Conservation (phyloP, 164 flowering plant genomes). For the Kalanchoe fedtschenkoi region DNA sequence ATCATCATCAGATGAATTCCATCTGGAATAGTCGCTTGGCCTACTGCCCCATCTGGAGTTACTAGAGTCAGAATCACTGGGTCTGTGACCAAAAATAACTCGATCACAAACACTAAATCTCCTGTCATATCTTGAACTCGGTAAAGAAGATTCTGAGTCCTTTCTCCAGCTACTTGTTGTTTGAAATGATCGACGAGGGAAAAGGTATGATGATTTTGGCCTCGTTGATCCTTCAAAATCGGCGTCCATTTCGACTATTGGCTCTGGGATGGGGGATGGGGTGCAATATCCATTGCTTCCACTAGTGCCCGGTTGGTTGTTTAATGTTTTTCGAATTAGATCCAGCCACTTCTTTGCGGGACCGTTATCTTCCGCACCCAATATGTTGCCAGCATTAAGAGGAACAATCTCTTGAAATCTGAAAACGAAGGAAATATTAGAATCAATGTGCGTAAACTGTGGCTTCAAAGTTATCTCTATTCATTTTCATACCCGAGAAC, state of each 20-base stretch:
- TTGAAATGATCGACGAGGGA: conserved; percentile 61
- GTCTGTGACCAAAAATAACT: conserved; percentile 50
- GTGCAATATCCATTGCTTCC: conserved; percentile 38
- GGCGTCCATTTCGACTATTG: conserved; percentile 45
- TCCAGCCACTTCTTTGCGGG: conserved; percentile 61
- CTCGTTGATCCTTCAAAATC: conserved; percentile 55
- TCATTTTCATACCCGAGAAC: conserved; percentile 49
- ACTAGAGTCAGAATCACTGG: conserved; percentile 29
- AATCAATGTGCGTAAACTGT: background rate
- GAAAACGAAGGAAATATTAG: conserved; percentile 6
- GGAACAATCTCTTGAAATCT: conserved; percentile 79
- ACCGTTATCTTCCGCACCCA: conserved; percentile 69
- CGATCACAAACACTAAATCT: conserved; percentile 68
- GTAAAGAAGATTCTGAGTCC: conserved; percentile 35
- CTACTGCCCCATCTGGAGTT: conserved; percentile 15
- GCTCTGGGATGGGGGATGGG: conserved; percentile 56
- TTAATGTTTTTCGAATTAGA: conserved; percentile 45
- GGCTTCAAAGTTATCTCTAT: background rate
- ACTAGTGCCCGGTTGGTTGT: conserved; percentile 52
- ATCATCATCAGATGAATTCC: conserved; percentile 70
- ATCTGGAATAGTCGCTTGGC: conserved; percentile 51
- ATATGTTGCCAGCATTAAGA: conserved; percentile 56
- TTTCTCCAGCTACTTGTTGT: conserved; percentile 43
- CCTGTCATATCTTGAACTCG: conserved; percentile 49
- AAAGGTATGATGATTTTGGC: conserved; percentile 38